Evolutionary conservation across 176 grass and related monocot genomes (phyloP), one percentile per base, ranked within the genome.

Genomic region (Eleusine indica): DNA sequence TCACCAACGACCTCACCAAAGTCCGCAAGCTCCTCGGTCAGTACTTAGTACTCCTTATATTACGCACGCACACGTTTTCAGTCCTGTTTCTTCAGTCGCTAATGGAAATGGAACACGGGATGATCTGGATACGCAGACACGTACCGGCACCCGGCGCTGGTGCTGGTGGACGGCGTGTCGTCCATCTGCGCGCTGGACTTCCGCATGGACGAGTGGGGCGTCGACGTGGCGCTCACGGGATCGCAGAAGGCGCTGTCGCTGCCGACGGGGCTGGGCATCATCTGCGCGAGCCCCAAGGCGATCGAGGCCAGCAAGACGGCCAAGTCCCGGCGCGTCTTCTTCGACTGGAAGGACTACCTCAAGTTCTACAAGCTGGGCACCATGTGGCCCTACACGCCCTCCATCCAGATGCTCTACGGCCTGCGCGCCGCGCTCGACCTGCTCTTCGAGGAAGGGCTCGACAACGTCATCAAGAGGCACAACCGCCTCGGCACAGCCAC

Each of bases 331-430:
- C 89, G 91, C 25, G 96, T 96, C 61, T 99, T 99, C 93, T 99
- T 99, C 47, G 93, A 94, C 81, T 99, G 96, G 96, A 96, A 92
- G 70, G 96, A 99, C 77, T 99, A 99, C 86, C 85, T 99, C 75
- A 96, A 89, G 87, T 87, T 76, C 74, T 99, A 99, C 77, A 86
- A 89, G 54, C 40, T 92, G 39, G 96, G 93, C 44, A 89, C 83
- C 19, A 95, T 92, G 66, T 98, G 96, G 96, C 96, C 96, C 0
- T 98, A 98, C 82, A 98, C 96, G 0, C 96, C 96, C 0, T 99
- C 96, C 83, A 99, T 99, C 79, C 96, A 96, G 85, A 80, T 99
- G 13, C 89, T 99, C 37, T 99, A 99, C 61, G 93, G 93, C n/a
- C 94, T 99, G 18, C 90, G 93, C 58, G 15, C 96, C 32, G 96